Conservation (phyloP, 345 rosid species). For the Sisymbrium irio region DNA sequence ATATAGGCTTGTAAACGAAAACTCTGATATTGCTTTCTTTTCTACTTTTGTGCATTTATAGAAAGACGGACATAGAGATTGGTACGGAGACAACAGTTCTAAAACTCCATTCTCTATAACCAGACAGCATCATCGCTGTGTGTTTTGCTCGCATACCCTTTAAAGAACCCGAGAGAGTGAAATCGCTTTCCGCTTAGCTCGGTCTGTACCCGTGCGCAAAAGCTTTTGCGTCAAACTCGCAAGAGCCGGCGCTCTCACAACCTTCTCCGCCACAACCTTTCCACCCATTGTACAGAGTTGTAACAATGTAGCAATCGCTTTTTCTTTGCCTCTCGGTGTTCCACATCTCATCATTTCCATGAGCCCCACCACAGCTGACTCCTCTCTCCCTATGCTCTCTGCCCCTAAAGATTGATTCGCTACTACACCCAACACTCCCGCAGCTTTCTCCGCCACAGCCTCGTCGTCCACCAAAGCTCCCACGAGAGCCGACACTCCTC, state of each 20-base stretch:
- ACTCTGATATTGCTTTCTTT: neutral
- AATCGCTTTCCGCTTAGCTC: conserved; percentile 81
- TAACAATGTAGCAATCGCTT: conserved; percentile 77
- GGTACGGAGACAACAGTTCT: neutral
- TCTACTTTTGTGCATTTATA: neutral
- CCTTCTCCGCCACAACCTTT: conserved; percentile 54
- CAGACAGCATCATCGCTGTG: conserved; percentile 26
- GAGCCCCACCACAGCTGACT: conserved; percentile 46
- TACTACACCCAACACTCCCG: conserved; percentile 60
- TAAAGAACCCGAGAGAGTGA: conserved; percentile 70
- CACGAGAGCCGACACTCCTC: conserved; percentile 59
- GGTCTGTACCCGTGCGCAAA: conserved; percentile 71
- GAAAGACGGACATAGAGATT: neutral
- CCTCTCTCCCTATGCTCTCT: conserved; percentile 65
- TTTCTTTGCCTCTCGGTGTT: conserved; percentile 60
- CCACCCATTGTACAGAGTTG: conserved; percentile 75
- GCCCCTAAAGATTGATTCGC: conserved; percentile 58
- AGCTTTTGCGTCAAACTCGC: conserved; percentile 57
- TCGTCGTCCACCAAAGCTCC: conserved; percentile 56
- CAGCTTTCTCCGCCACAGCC: conserved; percentile 74
- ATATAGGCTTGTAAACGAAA: neutral
- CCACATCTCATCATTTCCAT: conserved; percentile 44
- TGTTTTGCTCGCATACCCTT: neutral
- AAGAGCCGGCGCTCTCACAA: conserved; percentile 43
- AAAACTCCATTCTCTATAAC: neutral